Conservation (phyloP, 306 rosid genomes). For the Elaeagnus macrophylla region DNA sequence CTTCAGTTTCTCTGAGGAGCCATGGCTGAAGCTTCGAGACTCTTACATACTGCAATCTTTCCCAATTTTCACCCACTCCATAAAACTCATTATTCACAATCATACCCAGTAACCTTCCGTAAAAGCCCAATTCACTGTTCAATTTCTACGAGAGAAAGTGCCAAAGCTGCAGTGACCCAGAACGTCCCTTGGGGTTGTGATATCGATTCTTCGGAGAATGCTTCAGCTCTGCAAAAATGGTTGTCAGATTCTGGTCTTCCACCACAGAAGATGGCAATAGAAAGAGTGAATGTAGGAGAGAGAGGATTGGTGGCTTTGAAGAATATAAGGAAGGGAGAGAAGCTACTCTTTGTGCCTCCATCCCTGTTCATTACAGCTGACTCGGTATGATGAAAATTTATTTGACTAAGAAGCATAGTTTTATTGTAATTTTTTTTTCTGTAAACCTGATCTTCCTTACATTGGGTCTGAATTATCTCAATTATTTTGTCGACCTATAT, state of each 20-base stretch:
- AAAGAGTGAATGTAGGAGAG: conserved; percentile 78
- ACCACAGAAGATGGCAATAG: conserved; percentile 78
- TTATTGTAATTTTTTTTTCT: background rate
- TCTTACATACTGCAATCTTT: conserved; percentile 25
- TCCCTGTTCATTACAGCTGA: conserved; percentile 56
- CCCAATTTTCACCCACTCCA: conserved; percentile 35
- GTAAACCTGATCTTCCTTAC: background rate
- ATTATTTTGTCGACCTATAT: too few species aligned
- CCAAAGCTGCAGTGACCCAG: conserved; percentile 17
- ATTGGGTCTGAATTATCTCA: too few species aligned
- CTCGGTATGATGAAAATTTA: conserved; percentile 36
- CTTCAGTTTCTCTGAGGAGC: conserved; percentile 7
- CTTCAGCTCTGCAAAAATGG: conserved; percentile 73
- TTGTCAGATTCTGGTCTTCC: conserved; percentile 73
- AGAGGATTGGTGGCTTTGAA: conserved; percentile 86
- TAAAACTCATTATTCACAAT: conserved; percentile 16
- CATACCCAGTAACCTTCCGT: conserved; percentile 20
- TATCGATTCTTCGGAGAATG: conserved; percentile 62
- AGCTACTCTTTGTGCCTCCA: conserved; percentile 87
- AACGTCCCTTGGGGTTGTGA: conserved; percentile 86
- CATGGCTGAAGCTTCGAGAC: conserved; percentile 69
- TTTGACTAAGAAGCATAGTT: background rate
- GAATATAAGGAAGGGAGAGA: conserved; percentile 86
- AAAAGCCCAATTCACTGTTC: conserved; percentile 40
- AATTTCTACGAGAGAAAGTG: conserved; percentile 33